Percentiles rank a stretch among this genome's conserved stretches.
Evolutionary conservation across 1,284 basidiomycete genomes (phyloP).

Genomic region (Trametes pubescens): DNA sequence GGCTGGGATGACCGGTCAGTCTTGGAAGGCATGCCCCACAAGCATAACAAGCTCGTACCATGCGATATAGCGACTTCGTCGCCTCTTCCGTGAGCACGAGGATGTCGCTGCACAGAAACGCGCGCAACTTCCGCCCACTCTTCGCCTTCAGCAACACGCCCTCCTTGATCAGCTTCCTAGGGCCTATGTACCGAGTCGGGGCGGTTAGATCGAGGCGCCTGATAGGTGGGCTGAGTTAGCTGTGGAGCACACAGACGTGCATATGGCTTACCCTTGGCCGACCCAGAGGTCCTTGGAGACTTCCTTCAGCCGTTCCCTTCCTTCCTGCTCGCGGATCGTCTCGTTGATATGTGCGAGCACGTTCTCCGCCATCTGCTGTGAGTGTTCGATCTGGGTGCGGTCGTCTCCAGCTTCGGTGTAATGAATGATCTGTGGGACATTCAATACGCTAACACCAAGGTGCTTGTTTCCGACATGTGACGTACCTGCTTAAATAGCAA

Average conservation of each 20-base stretch:
- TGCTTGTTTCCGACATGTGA: neutral
- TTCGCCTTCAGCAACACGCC: constrained; percentile 84
- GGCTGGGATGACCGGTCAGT: constrained; percentile 50
- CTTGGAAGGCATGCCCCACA: too few species aligned
- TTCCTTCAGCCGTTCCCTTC: constrained; percentile 70
- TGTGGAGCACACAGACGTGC: neutral
- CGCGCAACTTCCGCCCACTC: constrained; percentile 80
- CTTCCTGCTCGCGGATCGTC: constrained; percentile 87
- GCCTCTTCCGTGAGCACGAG: constrained; percentile 78
- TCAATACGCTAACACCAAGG: neutral
- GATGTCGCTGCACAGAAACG: constrained; percentile 85
- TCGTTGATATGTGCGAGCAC: constrained; percentile 90
- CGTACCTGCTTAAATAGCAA: constrained; percentile 82
- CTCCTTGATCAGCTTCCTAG: constrained; percentile 81
- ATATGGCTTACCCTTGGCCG: constrained; percentile 73
- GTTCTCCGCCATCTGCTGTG: constrained; percentile 73
- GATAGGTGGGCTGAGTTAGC: neutral
- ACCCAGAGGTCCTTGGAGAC: constrained; percentile 88
- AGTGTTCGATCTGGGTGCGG: constrained; percentile 57
- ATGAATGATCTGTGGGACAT: constrained; percentile 67
- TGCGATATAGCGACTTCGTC: constrained; percentile 77
- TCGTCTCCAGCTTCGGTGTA: constrained; percentile 79
- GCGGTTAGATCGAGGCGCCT: constrained; percentile 91
- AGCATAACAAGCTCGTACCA: constrained; percentile 62
- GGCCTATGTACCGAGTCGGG: constrained; percentile 83